Evolutionary conservation across 2,329 filamentous ascomycete genomes (phyloP).

Genomic region (Xylaria sp.): DNA sequence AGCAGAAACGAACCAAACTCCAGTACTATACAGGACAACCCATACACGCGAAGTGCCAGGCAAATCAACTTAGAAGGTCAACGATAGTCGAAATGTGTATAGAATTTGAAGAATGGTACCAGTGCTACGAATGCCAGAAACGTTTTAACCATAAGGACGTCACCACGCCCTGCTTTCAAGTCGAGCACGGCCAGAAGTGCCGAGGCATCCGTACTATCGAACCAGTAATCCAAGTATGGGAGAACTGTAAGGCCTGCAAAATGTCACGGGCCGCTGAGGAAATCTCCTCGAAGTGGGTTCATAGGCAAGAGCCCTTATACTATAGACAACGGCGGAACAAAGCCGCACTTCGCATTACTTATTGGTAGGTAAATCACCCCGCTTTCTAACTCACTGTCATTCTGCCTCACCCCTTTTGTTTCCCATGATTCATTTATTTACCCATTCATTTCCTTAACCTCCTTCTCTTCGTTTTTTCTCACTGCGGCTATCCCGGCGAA

Average conservation of each 20-base stretch:
- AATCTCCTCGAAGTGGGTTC: conserved; percentile 16
- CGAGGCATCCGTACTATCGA: background rate
- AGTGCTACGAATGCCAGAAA: conserved; percentile 23
- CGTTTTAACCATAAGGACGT: conserved; percentile 2
- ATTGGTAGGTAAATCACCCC: conserved; percentile 13
- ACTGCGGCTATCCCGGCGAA: too few species aligned
- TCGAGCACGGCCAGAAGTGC: conserved; percentile 6
- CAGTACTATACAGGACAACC: background rate
- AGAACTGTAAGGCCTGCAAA: conserved; percentile 18
- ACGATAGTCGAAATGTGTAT: conserved; percentile 17
- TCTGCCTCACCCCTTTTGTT: background rate
- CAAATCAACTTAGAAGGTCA: background rate
- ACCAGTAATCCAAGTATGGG: conserved; percentile 3
- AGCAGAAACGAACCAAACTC: background rate
- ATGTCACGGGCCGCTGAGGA: conserved; percentile 18
- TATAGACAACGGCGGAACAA: conserved; percentile 1
- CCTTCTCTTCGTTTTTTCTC: too few species aligned
- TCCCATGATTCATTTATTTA: background rate
- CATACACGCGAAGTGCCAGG: background rate
- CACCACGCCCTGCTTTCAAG: conserved; percentile 7
- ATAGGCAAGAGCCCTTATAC: conserved; percentile 16
- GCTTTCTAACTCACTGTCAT: background rate
- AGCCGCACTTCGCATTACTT: conserved; percentile 5
- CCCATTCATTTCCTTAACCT: too few species aligned
- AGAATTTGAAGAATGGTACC: conserved; percentile 1